Conservation (phyloP, 495 filamentous ascomycete species). For the Penicillium egyptiacum region DNA sequence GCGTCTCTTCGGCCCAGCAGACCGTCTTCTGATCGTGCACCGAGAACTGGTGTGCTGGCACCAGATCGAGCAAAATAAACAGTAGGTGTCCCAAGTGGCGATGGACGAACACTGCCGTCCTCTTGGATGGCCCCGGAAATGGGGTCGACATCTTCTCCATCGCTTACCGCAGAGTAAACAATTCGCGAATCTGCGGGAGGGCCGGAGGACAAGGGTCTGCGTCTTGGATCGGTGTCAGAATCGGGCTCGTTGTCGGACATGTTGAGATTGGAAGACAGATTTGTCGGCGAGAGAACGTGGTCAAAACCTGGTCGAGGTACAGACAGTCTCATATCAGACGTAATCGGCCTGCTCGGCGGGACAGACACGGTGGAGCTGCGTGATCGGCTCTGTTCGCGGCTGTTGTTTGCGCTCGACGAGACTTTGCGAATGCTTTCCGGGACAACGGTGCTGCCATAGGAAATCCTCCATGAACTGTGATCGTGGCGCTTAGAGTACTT, state of each 20-base stretch:
- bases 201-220: background rate
- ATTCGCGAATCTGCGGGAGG: conserved; percentile 10
- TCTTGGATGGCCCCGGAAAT: conserved; percentile 10
- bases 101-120: conserved; percentile 10
- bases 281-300: conserved; percentile 3
- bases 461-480: conserved; percentile 13
- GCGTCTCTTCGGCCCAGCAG: conserved; percentile 28
- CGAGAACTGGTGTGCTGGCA: conserved; percentile 20
- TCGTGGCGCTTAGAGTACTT: conserved; percentile 10
- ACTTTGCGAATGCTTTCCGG: conserved; percentile 11
- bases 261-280: background rate
- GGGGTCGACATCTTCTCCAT: conserved; percentile 5
- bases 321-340: conserved; percentile 11
- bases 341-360: conserved; percentile 5
- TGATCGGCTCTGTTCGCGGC: conserved; percentile 15
- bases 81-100: conserved; percentile 17
- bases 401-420: conserved; percentile 11
- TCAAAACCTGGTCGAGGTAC: conserved; percentile 11
- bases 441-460: conserved; percentile 20
- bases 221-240: conserved; percentile 3
- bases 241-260: conserved; percentile 10
- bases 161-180: conserved; percentile 11
- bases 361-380: conserved; percentile 9
- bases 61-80: conserved; percentile 15
- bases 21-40: conserved; percentile 52